A percentile compares a stretch with the other conserved stretches of the same genome.
phyloP scores from a whole-genome alignment of 2,329 filamentous ascomycete species.

The Aspergillus udagawae region DNA sequence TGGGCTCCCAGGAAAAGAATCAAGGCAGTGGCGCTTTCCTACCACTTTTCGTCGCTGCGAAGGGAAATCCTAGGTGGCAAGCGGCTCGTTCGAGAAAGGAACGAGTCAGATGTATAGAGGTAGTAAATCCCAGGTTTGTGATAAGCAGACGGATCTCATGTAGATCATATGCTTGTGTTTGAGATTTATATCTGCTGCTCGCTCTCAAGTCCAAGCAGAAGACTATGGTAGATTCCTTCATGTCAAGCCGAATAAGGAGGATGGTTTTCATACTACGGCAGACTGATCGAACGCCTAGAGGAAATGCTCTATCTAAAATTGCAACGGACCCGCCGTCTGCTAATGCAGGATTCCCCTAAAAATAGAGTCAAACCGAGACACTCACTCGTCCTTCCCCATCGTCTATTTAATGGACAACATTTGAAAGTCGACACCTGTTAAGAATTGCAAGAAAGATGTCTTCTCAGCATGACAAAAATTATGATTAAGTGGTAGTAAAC shows the following conservation, averaged over 20 bases:
- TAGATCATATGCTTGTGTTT: too few species aligned
- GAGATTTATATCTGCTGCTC: neutral
- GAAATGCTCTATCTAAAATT: neutral
- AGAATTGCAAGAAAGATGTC: neutral
- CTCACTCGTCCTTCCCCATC: neutral
- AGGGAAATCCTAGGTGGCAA: too few species aligned
- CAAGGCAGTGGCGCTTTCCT: too few species aligned
- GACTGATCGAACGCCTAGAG: neutral
- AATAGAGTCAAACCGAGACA: neutral
- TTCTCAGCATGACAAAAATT: neutral
- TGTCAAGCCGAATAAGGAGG: neutral
- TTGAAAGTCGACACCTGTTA: neutral
- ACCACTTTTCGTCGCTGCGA: too few species aligned
- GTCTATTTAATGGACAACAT: neutral
- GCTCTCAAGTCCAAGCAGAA: neutral
- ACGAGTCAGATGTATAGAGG: too few species aligned
- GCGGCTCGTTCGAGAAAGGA: too few species aligned
- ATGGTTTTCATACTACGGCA: neutral
- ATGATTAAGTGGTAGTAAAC: neutral
- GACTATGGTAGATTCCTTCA: neutral
- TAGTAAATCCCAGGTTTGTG: too few species aligned
- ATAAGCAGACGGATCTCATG: neutral
- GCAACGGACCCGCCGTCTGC: neutral
- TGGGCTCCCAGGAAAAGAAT: too few species aligned
- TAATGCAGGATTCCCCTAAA: neutral